Evolutionary conservation across 2,329 filamentous ascomycete genomes (phyloP), one percentile per base, ranked within the genome.

Genomic region (Gremmenia infestans): DNA sequence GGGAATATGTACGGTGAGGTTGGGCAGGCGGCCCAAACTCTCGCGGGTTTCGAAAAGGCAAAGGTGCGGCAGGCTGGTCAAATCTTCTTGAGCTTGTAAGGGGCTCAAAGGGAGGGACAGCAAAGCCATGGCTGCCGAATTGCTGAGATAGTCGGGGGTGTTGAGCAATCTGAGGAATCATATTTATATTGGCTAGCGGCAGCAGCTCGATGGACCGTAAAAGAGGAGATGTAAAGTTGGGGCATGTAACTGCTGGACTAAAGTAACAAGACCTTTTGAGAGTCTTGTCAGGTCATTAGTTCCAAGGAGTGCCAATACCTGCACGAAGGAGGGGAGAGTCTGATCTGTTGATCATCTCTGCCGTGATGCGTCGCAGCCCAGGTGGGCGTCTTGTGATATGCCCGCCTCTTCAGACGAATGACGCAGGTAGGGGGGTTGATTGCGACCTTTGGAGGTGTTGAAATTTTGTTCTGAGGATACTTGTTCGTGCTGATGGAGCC

Each of bases 111-210:
- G 63, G 59, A 60, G 65, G 57, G 48, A 59, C 56, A 47, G 61
- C 58, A 63, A 64, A 66, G 56, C 59, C 60, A 54, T 60, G 51
- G 53, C 49, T 57, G 47, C 60, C 63, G 52, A 65, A 63, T 42
- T 65, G 65, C 55, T 65, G 57, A 39, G 63, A 61, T 57, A 62
- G 70, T 66, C 71, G 70, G 58, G 73, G 71, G 47, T 73, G 73
- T 50, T 72, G 68, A 59, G 73, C 73, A 65, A 78, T 70, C 61
- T 76, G 75, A 62, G 76, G 76, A 70, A 76, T 73, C 76, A 78
- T 78, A 51, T 70, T 76, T 67, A 60, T 55, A 60, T 55, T 59
- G 46, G 53, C 49, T 60, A 59, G 54, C 48, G 56, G 56, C 48
- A 46, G 48, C 50, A 32, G 28, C 28, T 32, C 57, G 36, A 52